phyloP scores from a whole-genome alignment of 768 basidiomycete species.

The Podaxis sp. region DNA sequence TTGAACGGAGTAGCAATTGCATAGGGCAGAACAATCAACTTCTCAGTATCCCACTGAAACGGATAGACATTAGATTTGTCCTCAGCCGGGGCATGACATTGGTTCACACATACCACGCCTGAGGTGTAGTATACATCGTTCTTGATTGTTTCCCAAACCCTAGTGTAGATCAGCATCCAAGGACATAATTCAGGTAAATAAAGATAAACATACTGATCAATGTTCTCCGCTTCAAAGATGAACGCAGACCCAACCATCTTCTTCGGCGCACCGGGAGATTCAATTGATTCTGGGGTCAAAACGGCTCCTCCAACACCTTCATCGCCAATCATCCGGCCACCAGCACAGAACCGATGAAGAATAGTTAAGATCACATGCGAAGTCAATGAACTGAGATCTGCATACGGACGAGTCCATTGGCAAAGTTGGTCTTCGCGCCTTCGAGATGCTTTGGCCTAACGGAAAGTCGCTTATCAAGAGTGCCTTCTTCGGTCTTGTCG shows the following conservation, averaged over 20 bases:
- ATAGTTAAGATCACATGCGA: not conserved
- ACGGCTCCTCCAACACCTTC: constrained; percentile 60
- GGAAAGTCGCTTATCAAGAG: constrained; percentile 54
- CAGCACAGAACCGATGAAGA: not conserved
- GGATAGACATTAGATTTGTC: not conserved
- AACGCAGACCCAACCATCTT: constrained; percentile 64
- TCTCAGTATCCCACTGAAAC: constrained; percentile 58
- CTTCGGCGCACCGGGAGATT: constrained; percentile 42
- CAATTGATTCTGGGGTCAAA: constrained; percentile 57
- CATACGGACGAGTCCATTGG: constrained; percentile 53
- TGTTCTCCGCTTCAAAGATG: constrained; percentile 51
- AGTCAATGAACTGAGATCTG: constrained; percentile 4
- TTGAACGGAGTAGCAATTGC: constrained; percentile 32
- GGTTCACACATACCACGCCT: constrained; percentile 35
- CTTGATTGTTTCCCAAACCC: constrained; percentile 39
- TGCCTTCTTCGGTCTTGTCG: constrained; percentile 60
- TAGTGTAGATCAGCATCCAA: constrained; percentile 18
- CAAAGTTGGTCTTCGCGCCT: constrained; percentile 39
- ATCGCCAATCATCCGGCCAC: not conserved
- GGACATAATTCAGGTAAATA: constrained; percentile 11
- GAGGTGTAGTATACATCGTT: constrained; percentile 42
- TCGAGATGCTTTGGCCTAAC: constrained; percentile 56
- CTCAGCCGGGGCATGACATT: not conserved
- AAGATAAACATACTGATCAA: constrained; percentile 42
- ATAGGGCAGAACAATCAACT: constrained; percentile 48